Base-by-base conservation (phyloP, 306 rosid species). In the Cucumis hystrix region DNA sequence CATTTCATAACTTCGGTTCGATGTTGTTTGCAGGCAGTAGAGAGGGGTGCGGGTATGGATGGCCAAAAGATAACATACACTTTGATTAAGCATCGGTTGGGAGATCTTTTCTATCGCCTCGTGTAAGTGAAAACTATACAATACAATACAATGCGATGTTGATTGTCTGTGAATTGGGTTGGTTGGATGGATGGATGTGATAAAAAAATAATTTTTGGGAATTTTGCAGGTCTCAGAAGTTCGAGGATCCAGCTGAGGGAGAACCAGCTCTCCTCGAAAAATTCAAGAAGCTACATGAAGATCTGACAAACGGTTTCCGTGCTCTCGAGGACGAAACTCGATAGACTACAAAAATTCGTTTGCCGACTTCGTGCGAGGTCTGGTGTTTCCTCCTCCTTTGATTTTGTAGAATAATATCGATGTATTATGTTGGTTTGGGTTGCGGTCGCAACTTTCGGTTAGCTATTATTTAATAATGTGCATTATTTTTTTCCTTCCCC, bases 191-290 rank as follows among this genome's bases (percentile, higher is more conserved):
- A 66, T 15, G 12, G 49, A 0, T 41, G 45, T 10, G 52, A 10
- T 66, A 52, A 15, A 16, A 28, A 23, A 23, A 23, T 23, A 23
- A 16, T 17, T 6, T 52, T 52, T 16, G 57, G 57, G 57, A 20
- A 17, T 15, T 16, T 52, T 80, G 75, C 92, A 96, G 99, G 89
- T 96, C 99, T 39, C 99, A 96, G 78, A 96, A 96, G 79, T 96
- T 96, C 73, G 99, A 96, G 91, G 98, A 96, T 79, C 99, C 99
- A 3, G 99, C 98, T 10, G 99, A 96, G 85, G 99, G 99, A 41
- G 99, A 96, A 88, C 80, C 84, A 6, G 88, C 86, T n/a, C 89
- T 96, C 70, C 85, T 89, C 25, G 92, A 80, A 3, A 96, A 96
- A 79, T 96, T 96, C 76, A 86, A 83, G 73, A 89, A 96, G 92